Conservation (phyloP, 352 stramenopile genomes). For the Globisporangium spinosum region DNA sequence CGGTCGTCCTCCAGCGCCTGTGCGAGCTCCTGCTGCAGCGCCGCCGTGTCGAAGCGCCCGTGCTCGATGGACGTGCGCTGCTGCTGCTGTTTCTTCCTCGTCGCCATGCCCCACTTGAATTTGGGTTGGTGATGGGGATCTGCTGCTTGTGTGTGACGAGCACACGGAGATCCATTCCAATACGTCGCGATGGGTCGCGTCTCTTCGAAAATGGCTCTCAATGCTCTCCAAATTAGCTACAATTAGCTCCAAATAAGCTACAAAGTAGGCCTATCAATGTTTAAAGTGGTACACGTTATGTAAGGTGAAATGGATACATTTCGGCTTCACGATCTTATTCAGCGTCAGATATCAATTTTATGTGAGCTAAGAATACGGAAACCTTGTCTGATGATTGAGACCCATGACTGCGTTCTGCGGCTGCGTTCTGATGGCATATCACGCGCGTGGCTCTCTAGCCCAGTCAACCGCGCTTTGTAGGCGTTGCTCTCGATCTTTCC, state of each 20-base stretch:
- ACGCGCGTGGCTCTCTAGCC: background rate
- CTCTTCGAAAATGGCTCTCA: background rate
- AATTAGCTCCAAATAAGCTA: background rate
- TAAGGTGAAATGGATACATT: background rate
- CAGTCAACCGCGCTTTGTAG: background rate
- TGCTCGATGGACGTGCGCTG: constrained; percentile 77
- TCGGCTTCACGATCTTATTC: constrained; percentile 9
- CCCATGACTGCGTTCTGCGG: background rate
- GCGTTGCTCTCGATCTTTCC: background rate
- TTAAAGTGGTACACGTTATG: background rate
- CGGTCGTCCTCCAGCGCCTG: constrained; percentile 77
- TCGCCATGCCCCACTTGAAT: constrained; percentile 18
- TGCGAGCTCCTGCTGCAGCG: constrained; percentile 67
- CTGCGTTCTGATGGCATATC: background rate
- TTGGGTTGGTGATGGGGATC: background rate
- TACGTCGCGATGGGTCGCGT: background rate
- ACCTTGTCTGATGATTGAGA: background rate
- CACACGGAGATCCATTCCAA: background rate
- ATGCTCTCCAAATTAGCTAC: background rate
- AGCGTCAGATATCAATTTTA: background rate
- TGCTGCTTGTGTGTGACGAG: background rate
- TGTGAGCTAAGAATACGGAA: constrained; percentile 4
- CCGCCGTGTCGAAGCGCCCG: constrained; percentile 66
- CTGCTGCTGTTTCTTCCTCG: constrained; percentile 19
- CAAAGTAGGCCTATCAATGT: background rate